Conservation (phyloP, 352 stramenopile genomes). For the Globisporangium spiculum region DNA sequence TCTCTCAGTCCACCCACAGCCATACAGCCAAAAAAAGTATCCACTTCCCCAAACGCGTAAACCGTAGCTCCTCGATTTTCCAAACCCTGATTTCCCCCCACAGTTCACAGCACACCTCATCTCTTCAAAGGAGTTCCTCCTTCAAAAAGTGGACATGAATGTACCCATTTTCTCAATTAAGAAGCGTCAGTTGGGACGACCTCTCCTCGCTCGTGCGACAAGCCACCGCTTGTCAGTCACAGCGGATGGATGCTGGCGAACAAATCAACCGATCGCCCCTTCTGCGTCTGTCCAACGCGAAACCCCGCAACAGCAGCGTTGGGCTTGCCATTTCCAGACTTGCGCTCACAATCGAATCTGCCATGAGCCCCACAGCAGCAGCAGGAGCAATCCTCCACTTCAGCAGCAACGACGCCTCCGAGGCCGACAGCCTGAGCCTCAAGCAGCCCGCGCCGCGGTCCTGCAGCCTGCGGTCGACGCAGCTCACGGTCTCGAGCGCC, state of each 20-base stretch:
- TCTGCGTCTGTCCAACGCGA: not conserved
- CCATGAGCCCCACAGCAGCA: slow-evolving; percentile 1
- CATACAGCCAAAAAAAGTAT: not conserved
- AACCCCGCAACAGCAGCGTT: not conserved
- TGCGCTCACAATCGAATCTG: not conserved
- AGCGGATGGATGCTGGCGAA: not conserved
- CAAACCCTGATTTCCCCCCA: not conserved
- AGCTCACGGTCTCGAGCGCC: not conserved
- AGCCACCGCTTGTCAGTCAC: not conserved
- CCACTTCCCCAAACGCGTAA: not conserved
- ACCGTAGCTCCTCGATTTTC: not conserved
- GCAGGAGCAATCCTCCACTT: not conserved
- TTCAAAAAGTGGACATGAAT: not conserved
- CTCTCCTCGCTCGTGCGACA: not conserved
- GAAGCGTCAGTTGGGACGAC: not conserved
- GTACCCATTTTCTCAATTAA: not conserved
- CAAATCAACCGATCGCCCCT: not conserved
- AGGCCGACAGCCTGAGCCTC: not conserved
- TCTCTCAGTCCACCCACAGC: not conserved
- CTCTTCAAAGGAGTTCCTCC: not conserved
- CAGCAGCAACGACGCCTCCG: not conserved
- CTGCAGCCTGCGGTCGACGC: slow-evolving; percentile 9
- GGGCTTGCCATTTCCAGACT: not conserved
- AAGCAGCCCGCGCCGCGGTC: not conserved
- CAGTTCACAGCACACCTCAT: not conserved